Evolutionary conservation across 176 grass and related monocot species (phyloP).

Genomic region (Triticum turgidum): DNA sequence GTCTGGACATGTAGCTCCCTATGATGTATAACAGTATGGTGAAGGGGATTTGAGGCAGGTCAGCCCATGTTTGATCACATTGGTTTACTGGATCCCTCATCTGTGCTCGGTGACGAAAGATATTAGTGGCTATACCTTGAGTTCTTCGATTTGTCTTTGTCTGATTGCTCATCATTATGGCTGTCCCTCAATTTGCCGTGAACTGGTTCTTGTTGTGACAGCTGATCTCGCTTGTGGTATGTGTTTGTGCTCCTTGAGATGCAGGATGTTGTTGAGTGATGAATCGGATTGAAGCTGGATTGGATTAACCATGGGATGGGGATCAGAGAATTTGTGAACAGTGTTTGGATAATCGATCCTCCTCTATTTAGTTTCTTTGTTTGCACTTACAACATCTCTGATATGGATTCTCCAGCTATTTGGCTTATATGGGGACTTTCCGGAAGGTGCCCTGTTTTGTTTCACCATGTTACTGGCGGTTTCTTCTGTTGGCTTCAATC

Average conservation of each 20-base stretch:
- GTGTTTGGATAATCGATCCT: conserved; percentile 13
- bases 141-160: background rate
- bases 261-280: background rate
- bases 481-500: background rate
- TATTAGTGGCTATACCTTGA: background rate
- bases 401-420: conserved; percentile 12
- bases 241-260: background rate
- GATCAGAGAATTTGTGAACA: too few relatives aligned
- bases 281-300: background rate
- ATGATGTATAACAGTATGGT: background rate
- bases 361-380: background rate
- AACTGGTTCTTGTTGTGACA: background rate
- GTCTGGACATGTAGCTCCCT: background rate
- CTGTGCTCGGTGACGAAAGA: too few relatives aligned
- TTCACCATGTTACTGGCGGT: background rate
- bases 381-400: background rate
- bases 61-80: background rate
- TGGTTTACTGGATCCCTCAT: background rate
- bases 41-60: conserved; percentile 13
- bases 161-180: background rate
- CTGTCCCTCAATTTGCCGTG: background rate
- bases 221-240: background rate
- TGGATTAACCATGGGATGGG: background rate
- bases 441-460: background rate
- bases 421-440: background rate